These are phyloP conservation scores for Botryotinia convoluta DNA, from an alignment of 2,329 filamentous ascomycete species.

Conservation along the genomic window DNA sequence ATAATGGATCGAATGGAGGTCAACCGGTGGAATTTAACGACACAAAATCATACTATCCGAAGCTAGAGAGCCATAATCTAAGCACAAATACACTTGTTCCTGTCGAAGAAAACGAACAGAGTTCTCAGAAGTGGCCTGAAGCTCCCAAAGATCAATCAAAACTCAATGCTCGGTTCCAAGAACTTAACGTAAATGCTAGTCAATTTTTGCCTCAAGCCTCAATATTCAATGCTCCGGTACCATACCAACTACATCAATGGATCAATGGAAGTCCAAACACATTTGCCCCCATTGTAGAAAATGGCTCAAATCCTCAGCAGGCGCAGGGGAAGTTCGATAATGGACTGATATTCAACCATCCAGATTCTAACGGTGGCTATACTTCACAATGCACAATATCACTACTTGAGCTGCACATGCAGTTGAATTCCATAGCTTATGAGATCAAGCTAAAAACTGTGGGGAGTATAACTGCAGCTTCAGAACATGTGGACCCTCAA, in stretches of 20 bases:
- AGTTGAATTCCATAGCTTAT: background rate
- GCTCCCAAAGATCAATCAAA: background rate
- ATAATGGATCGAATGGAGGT: background rate
- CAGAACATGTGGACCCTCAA: background rate
- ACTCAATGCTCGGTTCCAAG: background rate
- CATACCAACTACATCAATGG: background rate
- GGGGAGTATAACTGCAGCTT: background rate
- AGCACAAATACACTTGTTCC: background rate
- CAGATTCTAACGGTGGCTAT: too few relatives aligned
- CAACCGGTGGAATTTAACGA: background rate
- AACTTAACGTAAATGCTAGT: background rate
- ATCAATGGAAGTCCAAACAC: background rate
- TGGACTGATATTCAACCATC: too few relatives aligned
- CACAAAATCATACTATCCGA: background rate
- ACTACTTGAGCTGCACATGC: background rate
- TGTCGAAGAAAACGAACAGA: background rate
- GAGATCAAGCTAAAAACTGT: background rate
- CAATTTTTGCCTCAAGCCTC: background rate
- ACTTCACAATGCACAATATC: too few relatives aligned
- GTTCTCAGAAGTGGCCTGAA: background rate
- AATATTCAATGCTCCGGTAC: background rate
- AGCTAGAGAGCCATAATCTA: accelerated
- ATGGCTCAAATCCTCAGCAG: background rate
- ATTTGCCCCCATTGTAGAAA: background rate
- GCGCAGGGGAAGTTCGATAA: background rate